Conservation (phyloP, 495 filamentous ascomycete species). For the Podospora conica region DNA sequence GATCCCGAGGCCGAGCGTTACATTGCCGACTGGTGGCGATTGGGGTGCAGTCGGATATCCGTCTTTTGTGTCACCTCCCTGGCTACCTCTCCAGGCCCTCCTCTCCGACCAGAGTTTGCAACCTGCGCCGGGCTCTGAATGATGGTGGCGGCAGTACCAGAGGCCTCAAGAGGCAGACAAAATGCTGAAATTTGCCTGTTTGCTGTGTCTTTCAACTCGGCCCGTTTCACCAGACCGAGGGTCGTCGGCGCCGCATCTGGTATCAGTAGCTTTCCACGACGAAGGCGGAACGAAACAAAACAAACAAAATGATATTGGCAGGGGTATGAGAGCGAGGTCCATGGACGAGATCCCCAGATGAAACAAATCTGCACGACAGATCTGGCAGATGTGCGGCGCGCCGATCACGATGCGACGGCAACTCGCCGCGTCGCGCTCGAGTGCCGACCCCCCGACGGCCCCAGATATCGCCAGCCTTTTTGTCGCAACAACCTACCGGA, state of each 20-base stretch:
- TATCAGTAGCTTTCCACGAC: background rate
- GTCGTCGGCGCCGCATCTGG: background rate
- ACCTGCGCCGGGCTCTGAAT: background rate
- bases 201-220: slow-evolving; percentile 19
- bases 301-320: slow-evolving; percentile 5
- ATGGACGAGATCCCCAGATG: slow-evolving; percentile 3
- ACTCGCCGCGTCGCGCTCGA: slow-evolving; percentile 11
- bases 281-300: background rate
- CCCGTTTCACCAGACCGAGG: slow-evolving; percentile 11
- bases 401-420: slow-evolving; percentile 32
- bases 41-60: no score
- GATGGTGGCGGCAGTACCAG: background rate
- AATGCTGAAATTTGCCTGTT: background rate
- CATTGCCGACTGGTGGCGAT: background rate
- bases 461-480: background rate
- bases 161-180: background rate
- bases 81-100: background rate
- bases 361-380: slow-evolving; percentile 30
- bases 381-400: slow-evolving; percentile 32
- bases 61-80: background rate
- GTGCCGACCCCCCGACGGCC: background rate
- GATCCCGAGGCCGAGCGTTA: background rate
- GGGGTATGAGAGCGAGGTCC: background rate
- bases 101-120: background rate
- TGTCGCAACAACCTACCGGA: background rate